Conservation (phyloP, 805 yeast genomes). For the Ogataea wickerhamii region DNA sequence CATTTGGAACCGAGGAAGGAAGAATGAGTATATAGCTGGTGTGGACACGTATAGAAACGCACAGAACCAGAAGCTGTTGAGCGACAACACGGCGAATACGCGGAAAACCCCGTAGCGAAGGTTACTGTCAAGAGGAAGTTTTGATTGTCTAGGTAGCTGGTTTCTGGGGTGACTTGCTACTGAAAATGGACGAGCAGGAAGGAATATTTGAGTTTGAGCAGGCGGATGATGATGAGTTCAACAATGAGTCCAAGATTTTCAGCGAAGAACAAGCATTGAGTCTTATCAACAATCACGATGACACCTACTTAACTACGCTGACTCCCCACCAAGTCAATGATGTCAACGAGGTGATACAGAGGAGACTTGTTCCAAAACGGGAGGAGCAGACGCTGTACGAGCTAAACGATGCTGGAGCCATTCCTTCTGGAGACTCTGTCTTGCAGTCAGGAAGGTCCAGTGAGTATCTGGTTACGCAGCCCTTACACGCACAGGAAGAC, state of each 20-base stretch:
- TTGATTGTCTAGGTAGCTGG: no score
- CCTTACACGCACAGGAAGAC: neutral
- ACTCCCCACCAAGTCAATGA: conserved; percentile 3
- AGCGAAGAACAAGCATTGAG: conserved; percentile 18
- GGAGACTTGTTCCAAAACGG: conserved; percentile 1
- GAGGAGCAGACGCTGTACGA: neutral
- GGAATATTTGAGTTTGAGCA: conserved; percentile 25
- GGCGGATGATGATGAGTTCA: conserved; percentile 15
- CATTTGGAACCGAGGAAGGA: neutral
- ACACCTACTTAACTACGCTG: conserved; percentile 10
- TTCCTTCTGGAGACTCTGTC: neutral
- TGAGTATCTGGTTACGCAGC: neutral
- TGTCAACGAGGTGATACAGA: conserved; percentile 6
- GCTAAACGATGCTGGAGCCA: neutral
- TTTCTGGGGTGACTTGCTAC: no score
- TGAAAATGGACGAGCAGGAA: conserved; percentile 20
- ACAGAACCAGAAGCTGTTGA: neutral
- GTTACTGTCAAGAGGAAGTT: no score
- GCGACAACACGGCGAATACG: neutral
- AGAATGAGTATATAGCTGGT: neutral
- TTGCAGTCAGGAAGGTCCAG: neutral
- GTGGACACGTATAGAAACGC: neutral
- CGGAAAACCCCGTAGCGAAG: no score
- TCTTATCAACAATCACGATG: conserved; percentile 12
- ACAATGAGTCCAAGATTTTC: conserved; percentile 14